A percentile compares a stretch with the other conserved stretches of the same genome.
These are phyloP conservation scores for Suillus weaverae DNA, from an alignment of 768 basidiomycete genomes.

Conservation along the genomic window DNA sequence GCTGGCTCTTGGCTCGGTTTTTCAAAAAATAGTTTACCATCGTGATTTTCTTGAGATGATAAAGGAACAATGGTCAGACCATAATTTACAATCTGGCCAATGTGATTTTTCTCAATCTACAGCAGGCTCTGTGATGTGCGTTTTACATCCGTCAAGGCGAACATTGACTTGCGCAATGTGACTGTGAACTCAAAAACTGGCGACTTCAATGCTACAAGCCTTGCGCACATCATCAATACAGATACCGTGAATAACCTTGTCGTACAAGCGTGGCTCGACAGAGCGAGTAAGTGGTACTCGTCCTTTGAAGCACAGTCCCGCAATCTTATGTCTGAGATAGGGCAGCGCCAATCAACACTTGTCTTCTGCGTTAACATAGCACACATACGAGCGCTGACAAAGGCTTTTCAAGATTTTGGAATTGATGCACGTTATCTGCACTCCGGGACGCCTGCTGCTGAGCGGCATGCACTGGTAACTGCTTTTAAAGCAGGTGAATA, in stretches of 20 bases:
- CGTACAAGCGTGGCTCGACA: conserved; percentile 83
- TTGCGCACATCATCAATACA: conserved; percentile 83
- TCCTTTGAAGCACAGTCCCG: conserved; percentile 7
- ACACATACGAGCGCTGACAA: conserved; percentile 77
- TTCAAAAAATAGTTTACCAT: conserved; percentile 91
- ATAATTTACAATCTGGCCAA: background rate
- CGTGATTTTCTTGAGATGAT: conserved; percentile 91
- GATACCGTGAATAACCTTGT: conserved; percentile 73
- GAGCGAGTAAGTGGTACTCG: conserved; percentile 57
- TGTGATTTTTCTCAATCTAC: conserved; percentile 3
- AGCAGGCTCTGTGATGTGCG: conserved; percentile 80
- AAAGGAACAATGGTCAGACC: conserved; percentile 75
- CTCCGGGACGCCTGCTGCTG: conserved; percentile 59
- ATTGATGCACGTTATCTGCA: conserved; percentile 85
- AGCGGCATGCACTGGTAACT: conserved; percentile 63
- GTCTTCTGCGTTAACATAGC: conserved; percentile 88
- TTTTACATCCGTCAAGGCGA: conserved; percentile 80
- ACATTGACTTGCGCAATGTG: conserved; percentile 67
- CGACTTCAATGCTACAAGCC: conserved; percentile 78
- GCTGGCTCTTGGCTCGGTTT: conserved; percentile 83
- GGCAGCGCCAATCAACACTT: conserved; percentile 77
- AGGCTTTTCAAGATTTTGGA: conserved; percentile 68
- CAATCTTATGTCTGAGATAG: conserved; percentile 28
- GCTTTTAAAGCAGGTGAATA: conserved; percentile 72
- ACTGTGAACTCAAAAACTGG: conserved; percentile 66